These are phyloP conservation scores for Lactifluus rugatus DNA, from an alignment of 768 basidiomycete species.

Conservation along the genomic window DNA sequence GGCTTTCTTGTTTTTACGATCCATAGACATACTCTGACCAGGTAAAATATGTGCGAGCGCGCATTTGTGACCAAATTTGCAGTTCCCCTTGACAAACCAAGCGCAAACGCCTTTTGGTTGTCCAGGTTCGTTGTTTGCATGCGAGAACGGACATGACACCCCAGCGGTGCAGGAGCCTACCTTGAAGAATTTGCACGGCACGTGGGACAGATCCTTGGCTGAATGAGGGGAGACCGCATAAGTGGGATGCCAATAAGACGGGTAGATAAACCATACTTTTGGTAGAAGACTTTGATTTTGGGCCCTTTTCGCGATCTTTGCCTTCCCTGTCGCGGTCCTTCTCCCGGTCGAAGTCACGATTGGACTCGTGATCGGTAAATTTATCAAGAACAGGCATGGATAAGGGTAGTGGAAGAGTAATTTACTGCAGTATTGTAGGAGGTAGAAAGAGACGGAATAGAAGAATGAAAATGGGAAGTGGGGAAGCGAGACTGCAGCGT, in stretches of 20 bases:
- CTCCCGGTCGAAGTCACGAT: slow-evolving; percentile 18
- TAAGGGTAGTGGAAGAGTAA: background rate
- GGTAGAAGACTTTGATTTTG: slow-evolving; percentile 22
- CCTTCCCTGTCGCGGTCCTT: slow-evolving; percentile 19
- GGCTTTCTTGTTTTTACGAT: slow-evolving; percentile 94
- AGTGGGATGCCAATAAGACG: background rate
- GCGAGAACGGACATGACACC: slow-evolving; percentile 92
- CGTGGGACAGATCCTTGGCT: slow-evolving; percentile 89
- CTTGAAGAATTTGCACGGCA: slow-evolving; percentile 96
- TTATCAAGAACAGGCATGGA: slow-evolving; percentile 21
- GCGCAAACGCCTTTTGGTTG: slow-evolving; percentile 73
- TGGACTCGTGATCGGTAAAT: slow-evolving; percentile 17
- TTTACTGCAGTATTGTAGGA: background rate
- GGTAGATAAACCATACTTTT: slow-evolving; percentile 19
- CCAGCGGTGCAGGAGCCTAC: slow-evolving; percentile 92
- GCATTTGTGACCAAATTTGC: slow-evolving; percentile 73
- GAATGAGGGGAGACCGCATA: slow-evolving; percentile 10
- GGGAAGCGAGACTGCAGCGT: slow-evolving; percentile 13
- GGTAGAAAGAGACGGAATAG: slow-evolving; percentile 1
- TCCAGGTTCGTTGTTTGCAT: slow-evolving; percentile 60
- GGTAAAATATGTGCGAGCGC: slow-evolving; percentile 92
- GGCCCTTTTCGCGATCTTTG: slow-evolving; percentile 19
- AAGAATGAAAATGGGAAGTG: background rate
- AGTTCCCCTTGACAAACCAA: slow-evolving; percentile 92
- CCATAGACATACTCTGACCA: slow-evolving; percentile 91